Conservation (phyloP, 495 filamentous ascomycete genomes). For the Penicillium robsamsonii region DNA sequence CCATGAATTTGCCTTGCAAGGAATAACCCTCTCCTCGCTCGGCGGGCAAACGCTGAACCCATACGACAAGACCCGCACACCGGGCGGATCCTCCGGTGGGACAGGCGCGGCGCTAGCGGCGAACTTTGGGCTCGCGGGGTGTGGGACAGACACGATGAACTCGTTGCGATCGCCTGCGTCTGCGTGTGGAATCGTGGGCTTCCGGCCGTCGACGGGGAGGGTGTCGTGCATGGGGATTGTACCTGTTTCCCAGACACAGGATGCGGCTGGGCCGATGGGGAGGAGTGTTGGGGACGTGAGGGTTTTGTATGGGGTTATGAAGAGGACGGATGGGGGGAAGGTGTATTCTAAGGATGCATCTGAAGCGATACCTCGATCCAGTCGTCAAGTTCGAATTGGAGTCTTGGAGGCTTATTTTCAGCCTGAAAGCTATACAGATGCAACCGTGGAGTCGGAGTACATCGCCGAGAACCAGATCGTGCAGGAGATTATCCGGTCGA, state of each 20-base stretch:
- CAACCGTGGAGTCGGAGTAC: constrained; percentile 46
- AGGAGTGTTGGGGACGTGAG: constrained; percentile 53
- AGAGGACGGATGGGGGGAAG: constrained; percentile 10
- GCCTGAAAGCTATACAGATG: constrained; percentile 35
- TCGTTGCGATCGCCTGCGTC: constrained; percentile 60
- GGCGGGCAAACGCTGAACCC: constrained; percentile 64
- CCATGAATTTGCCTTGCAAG: constrained; percentile 64
- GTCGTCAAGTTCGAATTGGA: constrained; percentile 40
- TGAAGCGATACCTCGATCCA: constrained; percentile 32
- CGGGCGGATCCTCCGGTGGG: constrained; percentile 63
- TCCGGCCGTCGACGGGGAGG: constrained; percentile 57
- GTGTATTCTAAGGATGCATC: neutral
- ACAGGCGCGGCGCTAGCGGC: constrained; percentile 60
- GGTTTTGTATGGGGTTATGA: constrained; percentile 56
- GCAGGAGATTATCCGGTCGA: constrained; percentile 44
- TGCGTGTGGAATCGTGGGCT: constrained; percentile 60
- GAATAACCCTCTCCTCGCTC: constrained; percentile 56
- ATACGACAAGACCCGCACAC: constrained; percentile 58
- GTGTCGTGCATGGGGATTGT: constrained; percentile 54
- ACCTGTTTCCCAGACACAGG: constrained; percentile 61
- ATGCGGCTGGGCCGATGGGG: constrained; percentile 59
- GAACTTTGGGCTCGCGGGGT: constrained; percentile 54
- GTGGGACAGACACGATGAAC: constrained; percentile 65
- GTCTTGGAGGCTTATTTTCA: constrained; percentile 42
- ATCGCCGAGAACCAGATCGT: constrained; percentile 56